Evolutionary conservation across 345 rosid species (phyloP).

Genomic region (Lepidium aucheri): DNA sequence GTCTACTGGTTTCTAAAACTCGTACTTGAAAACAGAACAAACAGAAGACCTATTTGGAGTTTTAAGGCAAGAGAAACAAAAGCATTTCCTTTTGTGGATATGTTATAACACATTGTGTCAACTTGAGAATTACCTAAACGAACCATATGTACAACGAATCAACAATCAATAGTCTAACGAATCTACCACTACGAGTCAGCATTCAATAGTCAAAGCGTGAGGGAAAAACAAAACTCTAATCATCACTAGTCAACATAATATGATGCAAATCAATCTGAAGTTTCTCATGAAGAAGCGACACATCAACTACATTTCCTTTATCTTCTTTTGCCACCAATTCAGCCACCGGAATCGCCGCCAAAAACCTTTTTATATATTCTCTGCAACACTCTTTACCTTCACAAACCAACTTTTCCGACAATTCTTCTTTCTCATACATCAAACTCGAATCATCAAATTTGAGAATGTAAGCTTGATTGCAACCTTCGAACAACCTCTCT

Average conservation of each 20-base stretch:
- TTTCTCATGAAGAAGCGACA: conserved; percentile 34
- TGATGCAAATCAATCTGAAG: conserved; percentile 64
- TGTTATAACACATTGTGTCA: not conserved
- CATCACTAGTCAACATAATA: conserved; percentile 2
- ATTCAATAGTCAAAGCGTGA: not conserved
- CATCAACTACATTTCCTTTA: conserved; percentile 29
- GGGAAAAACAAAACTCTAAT: not conserved
- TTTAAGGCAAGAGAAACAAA: not conserved
- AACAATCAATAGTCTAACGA: not conserved
- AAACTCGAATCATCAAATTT: conserved; percentile 47
- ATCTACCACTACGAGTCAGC: not conserved
- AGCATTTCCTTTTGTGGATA: not conserved
- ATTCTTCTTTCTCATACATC: conserved; percentile 27
- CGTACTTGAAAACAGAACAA: not conserved
- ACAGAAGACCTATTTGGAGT: not conserved
- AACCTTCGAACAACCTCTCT: conserved; percentile 52
- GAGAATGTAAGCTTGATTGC: conserved; percentile 47
- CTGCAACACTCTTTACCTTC: conserved; percentile 48
- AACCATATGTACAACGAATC: conserved; percentile 6
- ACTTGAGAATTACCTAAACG: not conserved
- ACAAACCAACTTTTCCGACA: conserved; percentile 29
- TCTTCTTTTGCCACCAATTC: conserved; percentile 46
- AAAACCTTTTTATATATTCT: conserved; percentile 60
- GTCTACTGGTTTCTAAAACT: no score
- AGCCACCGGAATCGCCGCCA: conserved; percentile 45